A percentile compares a stretch with the other conserved stretches of the same genome.
Evolutionary conservation across 23 red algal species (phyloP).

Genomic region (Cyanidioschyzon merolae): DNA sequence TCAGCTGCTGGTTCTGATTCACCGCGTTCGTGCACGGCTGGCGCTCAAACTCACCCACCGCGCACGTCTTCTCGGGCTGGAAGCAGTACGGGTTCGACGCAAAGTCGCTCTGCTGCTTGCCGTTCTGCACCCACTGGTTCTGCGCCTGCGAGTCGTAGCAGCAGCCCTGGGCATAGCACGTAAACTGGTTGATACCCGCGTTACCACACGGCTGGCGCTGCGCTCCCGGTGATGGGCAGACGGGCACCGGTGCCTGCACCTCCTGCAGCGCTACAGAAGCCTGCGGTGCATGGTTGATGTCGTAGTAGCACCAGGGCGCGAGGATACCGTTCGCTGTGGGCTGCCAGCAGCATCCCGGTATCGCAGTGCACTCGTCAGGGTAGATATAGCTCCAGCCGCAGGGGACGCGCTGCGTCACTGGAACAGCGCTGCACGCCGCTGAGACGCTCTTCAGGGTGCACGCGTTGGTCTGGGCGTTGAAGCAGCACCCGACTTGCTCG

Average conservation of each 20-base stretch:
- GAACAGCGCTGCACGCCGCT: not conserved
- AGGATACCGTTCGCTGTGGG: conserved; percentile 7
- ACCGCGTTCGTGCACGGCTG: not conserved
- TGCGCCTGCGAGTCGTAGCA: conserved; percentile 14
- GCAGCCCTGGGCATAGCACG: conserved; percentile 4
- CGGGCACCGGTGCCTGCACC: conserved; percentile 6
- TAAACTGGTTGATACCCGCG: conserved; percentile 16
- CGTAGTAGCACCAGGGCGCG: conserved; percentile 16
- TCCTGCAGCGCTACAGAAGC: not conserved
- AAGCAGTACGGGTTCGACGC: conserved; percentile 13
- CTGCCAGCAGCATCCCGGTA: conserved; percentile 17
- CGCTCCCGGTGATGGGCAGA: not conserved
- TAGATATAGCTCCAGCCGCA: conserved; percentile 17
- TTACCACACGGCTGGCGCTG: conserved; percentile 11
- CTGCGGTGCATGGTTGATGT: conserved; percentile 7
- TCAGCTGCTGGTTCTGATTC: not conserved
- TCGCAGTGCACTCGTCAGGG: conserved; percentile 12
- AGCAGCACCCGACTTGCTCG: conserved; percentile 13
- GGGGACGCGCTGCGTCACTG: not conserved
- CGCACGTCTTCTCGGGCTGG: conserved; percentile 16
- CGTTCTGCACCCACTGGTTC: conserved; percentile 13
- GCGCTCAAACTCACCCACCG: conserved; percentile 11
- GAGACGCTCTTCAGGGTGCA: conserved; percentile 19
- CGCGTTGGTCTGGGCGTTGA: not conserved
- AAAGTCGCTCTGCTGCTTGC: conserved; percentile 8